Base-by-base conservation (phyloP, 306 rosid genomes). In the Bauhinia variegata region DNA sequence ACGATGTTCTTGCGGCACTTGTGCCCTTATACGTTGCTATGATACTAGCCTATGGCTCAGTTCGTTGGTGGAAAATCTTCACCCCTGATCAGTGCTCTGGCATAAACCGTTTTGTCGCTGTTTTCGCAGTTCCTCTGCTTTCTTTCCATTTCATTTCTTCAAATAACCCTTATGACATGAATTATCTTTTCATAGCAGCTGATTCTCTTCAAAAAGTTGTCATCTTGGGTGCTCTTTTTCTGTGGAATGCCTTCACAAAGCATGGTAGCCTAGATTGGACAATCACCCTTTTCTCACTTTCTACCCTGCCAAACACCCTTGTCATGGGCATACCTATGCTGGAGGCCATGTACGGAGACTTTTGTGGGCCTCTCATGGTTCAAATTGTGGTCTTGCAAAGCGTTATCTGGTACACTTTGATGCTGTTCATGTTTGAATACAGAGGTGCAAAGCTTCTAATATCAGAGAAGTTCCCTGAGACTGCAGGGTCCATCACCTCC, bases 81-180 rank as follows among this genome's bases (percentile, higher is more conserved):
- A 86, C 96, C 2, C 89, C 91, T 1, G 93, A 88, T 44, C 97
- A 91, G 23, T 91, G 97, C 78, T 82, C 88, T 30, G 97, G 97
- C 13, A 91, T 91, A 57, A 91, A 86, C 79, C 91, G 97, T 1
- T 91, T 91, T 52, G 96, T 91, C 0, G 88, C 97, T 0, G 87
- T 88, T 2, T 91, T 91, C 11, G 96, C 93, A 9, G 96, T 91
- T 2, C 97, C 97, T 0, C 62, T 91, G 1, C 96, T 91, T 19
- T 86, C 93, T 7, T 91, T 91, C 65, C 96, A 91, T 61, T 91
- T 88, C 81, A 88, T 91, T 4, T 86, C 97, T 30, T 70, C 91
- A 63, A 91, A 88, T 42, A 9, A 91, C 49, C 97, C 96, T 4
- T 88, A 91, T 67, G 72, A 86, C 10, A 91, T 91, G 97, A 76